Conservation (phyloP, 306 rosid species). For the Corylus americana region DNA sequence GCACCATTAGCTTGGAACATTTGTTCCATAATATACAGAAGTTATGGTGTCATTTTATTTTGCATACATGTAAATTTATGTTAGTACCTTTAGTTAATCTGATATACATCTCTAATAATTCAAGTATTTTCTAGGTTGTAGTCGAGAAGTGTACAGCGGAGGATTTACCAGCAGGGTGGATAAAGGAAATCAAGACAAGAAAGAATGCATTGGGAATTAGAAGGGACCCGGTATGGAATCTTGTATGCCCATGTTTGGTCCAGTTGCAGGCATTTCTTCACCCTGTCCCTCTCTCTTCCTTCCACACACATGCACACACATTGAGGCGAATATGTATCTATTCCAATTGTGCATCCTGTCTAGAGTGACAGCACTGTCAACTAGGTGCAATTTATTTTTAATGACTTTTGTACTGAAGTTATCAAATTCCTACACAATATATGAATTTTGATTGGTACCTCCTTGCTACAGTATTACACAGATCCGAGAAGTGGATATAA, state of each 20-base stretch:
- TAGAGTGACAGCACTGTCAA: neutral
- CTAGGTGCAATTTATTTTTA: neutral
- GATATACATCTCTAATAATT: slow-evolving; percentile 27
- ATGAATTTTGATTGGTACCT: neutral
- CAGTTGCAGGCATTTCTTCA: neutral
- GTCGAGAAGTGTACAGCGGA: slow-evolving; percentile 52
- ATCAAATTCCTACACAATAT: neutral
- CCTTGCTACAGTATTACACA: slow-evolving; percentile 41
- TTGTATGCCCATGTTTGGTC: neutral
- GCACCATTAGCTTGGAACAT: neutral
- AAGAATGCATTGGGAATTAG: slow-evolving; percentile 38
- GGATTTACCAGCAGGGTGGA: slow-evolving; percentile 86
- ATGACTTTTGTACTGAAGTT: neutral
- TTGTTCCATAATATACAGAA: neutral
- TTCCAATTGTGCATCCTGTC: neutral
- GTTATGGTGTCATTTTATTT: neutral
- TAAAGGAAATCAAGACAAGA: slow-evolving; percentile 57
- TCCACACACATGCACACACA: neutral
- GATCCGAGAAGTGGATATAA: slow-evolving; percentile 50
- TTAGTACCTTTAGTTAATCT: slow-evolving; percentile 22
- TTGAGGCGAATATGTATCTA: neutral
- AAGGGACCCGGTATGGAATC: slow-evolving; percentile 44
- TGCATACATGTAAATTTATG: slow-evolving; percentile 17
- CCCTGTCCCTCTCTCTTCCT: neutral
- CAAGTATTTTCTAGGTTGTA: slow-evolving; percentile 50